These are phyloP conservation scores for Colletotrichum siamense DNA, from an alignment of 2,329 filamentous ascomycete genomes.

Conservation along the genomic window DNA sequence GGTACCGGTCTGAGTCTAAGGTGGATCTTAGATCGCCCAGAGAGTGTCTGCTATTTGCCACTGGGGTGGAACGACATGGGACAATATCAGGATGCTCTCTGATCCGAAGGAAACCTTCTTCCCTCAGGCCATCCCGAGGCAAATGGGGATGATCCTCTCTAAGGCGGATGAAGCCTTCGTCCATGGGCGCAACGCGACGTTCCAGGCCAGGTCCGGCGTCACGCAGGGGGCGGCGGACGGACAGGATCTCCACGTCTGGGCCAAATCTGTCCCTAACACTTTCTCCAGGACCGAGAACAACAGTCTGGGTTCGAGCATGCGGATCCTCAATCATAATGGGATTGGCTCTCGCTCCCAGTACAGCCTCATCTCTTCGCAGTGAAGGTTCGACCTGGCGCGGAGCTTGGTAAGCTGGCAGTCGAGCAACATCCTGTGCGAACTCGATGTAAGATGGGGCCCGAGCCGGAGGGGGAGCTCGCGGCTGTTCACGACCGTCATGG, in stretches of 20 bases:
- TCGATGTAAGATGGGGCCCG: neutral
- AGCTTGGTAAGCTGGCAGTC: slow-evolving; percentile 19
- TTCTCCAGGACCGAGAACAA: slow-evolving; percentile 38
- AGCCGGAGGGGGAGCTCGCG: neutral
- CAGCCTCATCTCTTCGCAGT: neutral
- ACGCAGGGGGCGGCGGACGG: slow-evolving; percentile 11
- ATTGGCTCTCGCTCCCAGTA: slow-evolving; percentile 31
- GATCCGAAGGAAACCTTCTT: slow-evolving; percentile 16
- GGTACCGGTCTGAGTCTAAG: neutral
- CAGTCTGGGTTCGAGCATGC: slow-evolving; percentile 21
- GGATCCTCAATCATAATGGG: slow-evolving; percentile 45
- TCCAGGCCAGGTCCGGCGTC: neutral
- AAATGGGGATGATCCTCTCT: neutral
- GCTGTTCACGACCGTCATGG: neutral
- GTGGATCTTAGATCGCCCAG: neutral
- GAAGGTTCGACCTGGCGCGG: neutral
- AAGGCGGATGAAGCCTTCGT: slow-evolving; percentile 17
- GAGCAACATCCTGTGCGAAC: slow-evolving; percentile 21
- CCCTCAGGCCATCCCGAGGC: neutral
- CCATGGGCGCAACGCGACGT: neutral
- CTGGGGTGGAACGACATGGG: neutral
- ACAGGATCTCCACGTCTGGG: slow-evolving; percentile 17
- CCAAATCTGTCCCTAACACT: slow-evolving; percentile 26
- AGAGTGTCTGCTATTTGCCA: neutral
- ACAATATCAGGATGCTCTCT: neutral